Base-by-base conservation (phyloP, 2,329 filamentous ascomycete genomes). In the Pseudocercospora macadamiae region DNA sequence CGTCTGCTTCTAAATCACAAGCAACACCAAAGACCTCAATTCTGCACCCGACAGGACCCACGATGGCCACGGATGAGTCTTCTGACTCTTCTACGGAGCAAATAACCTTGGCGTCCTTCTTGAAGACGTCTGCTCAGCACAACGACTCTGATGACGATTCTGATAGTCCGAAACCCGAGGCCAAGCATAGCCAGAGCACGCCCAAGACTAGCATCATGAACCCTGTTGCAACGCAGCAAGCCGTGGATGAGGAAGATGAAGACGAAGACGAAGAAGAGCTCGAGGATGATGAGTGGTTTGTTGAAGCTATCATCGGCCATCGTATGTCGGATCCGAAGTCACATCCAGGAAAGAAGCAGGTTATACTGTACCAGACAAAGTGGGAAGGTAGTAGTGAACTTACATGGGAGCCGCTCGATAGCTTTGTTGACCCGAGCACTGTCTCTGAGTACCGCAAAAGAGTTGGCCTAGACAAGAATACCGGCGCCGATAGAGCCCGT, bases 381-480 rank as follows among this genome's bases (percentile, higher is more conserved):
- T 73, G 71, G 71, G 67, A 67, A 53, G 70, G 71, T 3, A 70
- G 55, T 28, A 59, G 65, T 2, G 68, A 71, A 14, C 60, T 62
- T 7, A 71, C 70, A 0, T 74, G 72, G 72, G 71, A 74, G 61
- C 71, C 72, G 1, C 59, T 54, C 12, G 60, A 67, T 5, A 72
- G 69, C 51, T 74, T 74, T 54, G 60, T 58, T 4, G 71, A 71
- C 52, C 54, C 51, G 19, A 61, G 54, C 7, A 60, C 70, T 9
- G 54, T 74, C 7, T 54, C 60, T 2, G 66, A 65, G 2, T 74
- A 74, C 55, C 62, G 65, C 8, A 34, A 55, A 25, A 61, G 54
- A 9, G 54, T 62, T 7, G 65, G 62, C 19, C 37, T 67, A 21
- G 54, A 66, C 37, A 56, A 49, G 23, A 26, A 12, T n/a, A n/a